Conservation (phyloP, 1,284 basidiomycete species). For the Takashimella tepidaria region DNA sequence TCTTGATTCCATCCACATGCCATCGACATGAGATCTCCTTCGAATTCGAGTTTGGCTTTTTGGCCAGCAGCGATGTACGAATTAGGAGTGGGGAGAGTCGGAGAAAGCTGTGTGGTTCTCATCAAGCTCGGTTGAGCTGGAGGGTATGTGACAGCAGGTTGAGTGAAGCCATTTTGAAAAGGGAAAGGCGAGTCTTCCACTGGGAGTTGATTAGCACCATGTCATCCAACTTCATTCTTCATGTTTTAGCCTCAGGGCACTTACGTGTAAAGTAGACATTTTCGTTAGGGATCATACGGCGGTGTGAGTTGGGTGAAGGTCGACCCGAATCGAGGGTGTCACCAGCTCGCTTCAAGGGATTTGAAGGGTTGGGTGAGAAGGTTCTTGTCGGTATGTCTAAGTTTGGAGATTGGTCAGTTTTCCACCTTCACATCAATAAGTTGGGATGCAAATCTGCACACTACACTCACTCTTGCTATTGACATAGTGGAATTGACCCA, state of each 20-base stretch:
- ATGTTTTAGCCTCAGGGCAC: background rate
- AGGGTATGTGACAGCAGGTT: background rate
- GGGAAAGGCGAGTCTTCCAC: background rate
- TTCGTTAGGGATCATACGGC: background rate
- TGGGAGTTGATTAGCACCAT: too few relatives aligned
- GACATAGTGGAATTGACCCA: slow-evolving; percentile 31
- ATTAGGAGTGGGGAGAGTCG: slow-evolving; percentile 17
- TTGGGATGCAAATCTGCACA: too few relatives aligned
- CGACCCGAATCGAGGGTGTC: background rate
- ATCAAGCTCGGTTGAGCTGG: slow-evolving; percentile 41
- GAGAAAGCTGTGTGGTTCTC: slow-evolving; percentile 36
- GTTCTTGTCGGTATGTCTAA: background rate
- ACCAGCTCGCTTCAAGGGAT: background rate
- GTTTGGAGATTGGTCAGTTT: too few relatives aligned
- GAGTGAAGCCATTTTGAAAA: background rate
- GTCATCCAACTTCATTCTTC: background rate
- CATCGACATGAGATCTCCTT: slow-evolving; percentile 52
- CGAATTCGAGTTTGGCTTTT: slow-evolving; percentile 45
- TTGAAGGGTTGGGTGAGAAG: background rate
- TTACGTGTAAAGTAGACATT: background rate
- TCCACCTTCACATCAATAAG: too few relatives aligned
- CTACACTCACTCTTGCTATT: background rate
- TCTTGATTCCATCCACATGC: slow-evolving; percentile 53
- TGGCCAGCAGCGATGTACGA: slow-evolving; percentile 18
- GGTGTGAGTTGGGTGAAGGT: background rate